phyloP scores from a whole-genome alignment of 495 filamentous ascomycete genomes.

The Hyaloscypha bicolor region DNA sequence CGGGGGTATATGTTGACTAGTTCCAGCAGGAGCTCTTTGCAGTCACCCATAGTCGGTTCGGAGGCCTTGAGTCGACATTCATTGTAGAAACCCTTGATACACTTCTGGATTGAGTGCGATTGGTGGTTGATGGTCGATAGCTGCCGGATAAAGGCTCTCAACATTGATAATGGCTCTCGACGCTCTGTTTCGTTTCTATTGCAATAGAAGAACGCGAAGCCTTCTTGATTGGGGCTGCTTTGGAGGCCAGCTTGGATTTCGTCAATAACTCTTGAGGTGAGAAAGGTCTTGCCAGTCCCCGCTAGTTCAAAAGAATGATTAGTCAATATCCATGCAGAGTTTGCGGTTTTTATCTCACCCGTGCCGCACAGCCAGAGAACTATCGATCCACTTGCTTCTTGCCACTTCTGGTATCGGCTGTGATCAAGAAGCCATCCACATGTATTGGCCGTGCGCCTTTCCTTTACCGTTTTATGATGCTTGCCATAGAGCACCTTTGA shows the following conservation, averaged over 20 bases:
- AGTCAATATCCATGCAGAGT: neutral
- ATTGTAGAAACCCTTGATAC: conserved; percentile 18
- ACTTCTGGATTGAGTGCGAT: conserved; percentile 23
- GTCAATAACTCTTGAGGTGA: conserved; percentile 41
- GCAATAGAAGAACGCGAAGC: conserved; percentile 49
- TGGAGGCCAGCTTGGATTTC: conserved; percentile 23
- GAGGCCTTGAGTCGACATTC: conserved; percentile 24
- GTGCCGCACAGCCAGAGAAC: conserved; percentile 29
- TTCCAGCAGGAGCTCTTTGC: conserved; percentile 32
- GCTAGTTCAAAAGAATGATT: conserved; percentile 16
- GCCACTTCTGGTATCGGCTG: conserved; percentile 23
- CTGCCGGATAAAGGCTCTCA: conserved; percentile 44
- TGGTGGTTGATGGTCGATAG: conserved; percentile 33
- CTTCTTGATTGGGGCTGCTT: conserved; percentile 29
- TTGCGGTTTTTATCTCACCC: conserved; percentile 11
- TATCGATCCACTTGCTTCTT: conserved; percentile 15
- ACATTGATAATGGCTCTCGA: conserved; percentile 35
- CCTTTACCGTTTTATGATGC: conserved; percentile 25
- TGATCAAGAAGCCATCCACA: conserved; percentile 30
- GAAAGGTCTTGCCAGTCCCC: conserved; percentile 43
- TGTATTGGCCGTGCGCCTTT: conserved; percentile 19
- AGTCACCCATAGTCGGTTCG: conserved; percentile 27
- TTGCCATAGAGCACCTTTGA: conserved; percentile 25
- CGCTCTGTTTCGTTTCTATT: conserved; percentile 36
- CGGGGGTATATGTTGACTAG: conserved; percentile 30